Evolutionary conservation across 306 rosid genomes (phyloP).

Genomic region (Quillaja saponaria): DNA sequence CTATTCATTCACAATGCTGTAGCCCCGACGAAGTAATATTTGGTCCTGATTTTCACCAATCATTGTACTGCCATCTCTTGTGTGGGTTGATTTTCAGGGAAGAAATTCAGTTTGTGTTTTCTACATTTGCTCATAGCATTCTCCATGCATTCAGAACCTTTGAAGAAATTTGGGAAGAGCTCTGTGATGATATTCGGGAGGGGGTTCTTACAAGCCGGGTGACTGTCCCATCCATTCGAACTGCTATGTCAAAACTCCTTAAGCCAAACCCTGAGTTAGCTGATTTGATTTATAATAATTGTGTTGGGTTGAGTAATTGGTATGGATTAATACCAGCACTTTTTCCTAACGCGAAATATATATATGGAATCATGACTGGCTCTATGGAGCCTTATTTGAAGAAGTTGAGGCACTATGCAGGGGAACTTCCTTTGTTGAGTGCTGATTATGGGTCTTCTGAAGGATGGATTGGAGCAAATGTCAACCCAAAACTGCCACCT

Average conservation of each 20-base stretch:
- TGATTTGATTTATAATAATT: slow-evolving; percentile 49
- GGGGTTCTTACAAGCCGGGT: slow-evolving; percentile 61
- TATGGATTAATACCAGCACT: slow-evolving; percentile 77
- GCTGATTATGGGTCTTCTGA: slow-evolving; percentile 95
- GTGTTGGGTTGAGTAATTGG: slow-evolving; percentile 73
- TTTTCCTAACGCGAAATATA: slow-evolving; percentile 77
- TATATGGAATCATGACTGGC: slow-evolving; percentile 88
- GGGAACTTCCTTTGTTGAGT: slow-evolving; percentile 70
- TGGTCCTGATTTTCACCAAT: slow-evolving; percentile 80
- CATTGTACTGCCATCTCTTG: slow-evolving; percentile 86
- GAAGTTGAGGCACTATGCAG: slow-evolving; percentile 81
- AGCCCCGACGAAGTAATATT: slow-evolving; percentile 90
- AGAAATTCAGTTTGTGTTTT: slow-evolving; percentile 57
- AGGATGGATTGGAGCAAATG: slow-evolving; percentile 88
- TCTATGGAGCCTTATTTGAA: slow-evolving; percentile 83
- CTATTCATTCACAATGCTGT: slow-evolving; percentile 55
- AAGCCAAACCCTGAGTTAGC: slow-evolving; percentile 81
- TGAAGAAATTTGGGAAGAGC: slow-evolving; percentile 78
- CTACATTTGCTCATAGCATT: slow-evolving; percentile 85
- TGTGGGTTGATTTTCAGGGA: slow-evolving; percentile 72
- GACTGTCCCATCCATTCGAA: slow-evolving; percentile 49
- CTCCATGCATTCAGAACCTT: slow-evolving; percentile 73
- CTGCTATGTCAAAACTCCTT: slow-evolving; percentile 66
- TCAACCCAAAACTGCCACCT: slow-evolving; percentile 66
- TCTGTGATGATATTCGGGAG: slow-evolving; percentile 55